Conservation (phyloP, 495 filamentous ascomycete species). For the Talaromyces ruber region DNA sequence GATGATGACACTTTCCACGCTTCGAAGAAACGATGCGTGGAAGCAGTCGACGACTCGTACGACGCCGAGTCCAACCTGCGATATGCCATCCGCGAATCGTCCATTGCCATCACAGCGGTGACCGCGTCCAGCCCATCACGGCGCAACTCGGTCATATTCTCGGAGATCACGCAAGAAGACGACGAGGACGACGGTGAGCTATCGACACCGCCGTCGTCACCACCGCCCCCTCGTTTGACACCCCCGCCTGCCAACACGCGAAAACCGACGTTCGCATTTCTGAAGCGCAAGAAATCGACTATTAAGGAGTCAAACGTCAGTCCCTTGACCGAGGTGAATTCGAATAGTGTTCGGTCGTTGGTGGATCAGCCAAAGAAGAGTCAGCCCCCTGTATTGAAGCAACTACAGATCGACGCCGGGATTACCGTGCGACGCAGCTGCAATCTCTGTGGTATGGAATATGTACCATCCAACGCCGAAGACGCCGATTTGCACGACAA, state of each 20-base stretch:
- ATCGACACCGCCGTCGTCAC: conserved; percentile 39
- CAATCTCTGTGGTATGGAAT: conserved; percentile 61
- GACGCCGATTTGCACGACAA: conserved; percentile 58
- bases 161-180: conserved; percentile 27
- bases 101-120: conserved; percentile 29
- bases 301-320: conserved; percentile 25
- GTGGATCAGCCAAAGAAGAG: conserved; percentile 30
- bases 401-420: conserved; percentile 62
- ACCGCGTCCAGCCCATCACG: conserved; percentile 41
- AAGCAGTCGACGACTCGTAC: conserved; percentile 28
- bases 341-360: conserved; percentile 38
- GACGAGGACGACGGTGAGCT: conserved; percentile 20
- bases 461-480: conserved; percentile 56
- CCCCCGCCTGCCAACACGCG: conserved; percentile 47
- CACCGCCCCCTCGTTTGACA: conserved; percentile 48
- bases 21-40: conserved; percentile 40
- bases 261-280: conserved; percentile 43
- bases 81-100: conserved; percentile 41
- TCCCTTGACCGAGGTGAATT: conserved; percentile 43
- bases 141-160: conserved; percentile 37
- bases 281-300: conserved; percentile 42
- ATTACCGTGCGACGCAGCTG: conserved; percentile 52
- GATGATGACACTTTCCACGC: conserved; percentile 33
- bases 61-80: conserved; percentile 39
- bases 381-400: conserved; percentile 35